A percentile compares a stretch with the other conserved stretches of the same genome.
These are phyloP conservation scores for Candida arabinofermentans DNA, from an alignment of 805 yeast genomes.

Conservation along the genomic window DNA sequence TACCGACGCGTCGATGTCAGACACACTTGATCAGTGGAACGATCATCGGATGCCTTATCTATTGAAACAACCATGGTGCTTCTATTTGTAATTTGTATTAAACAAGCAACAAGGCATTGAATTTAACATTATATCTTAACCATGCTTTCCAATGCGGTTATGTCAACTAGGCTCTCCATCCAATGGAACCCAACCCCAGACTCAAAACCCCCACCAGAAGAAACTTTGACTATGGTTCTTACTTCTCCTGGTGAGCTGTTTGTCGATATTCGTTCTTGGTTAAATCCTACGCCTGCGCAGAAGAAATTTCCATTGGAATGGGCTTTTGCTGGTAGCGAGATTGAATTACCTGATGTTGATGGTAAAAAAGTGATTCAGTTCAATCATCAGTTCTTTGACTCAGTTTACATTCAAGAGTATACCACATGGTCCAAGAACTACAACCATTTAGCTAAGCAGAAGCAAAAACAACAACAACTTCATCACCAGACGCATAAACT, in stretches of 20 bases:
- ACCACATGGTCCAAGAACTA: not conserved
- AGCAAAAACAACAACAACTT: not conserved
- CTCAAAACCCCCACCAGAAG: constrained; percentile 32
- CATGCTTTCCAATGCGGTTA: not conserved
- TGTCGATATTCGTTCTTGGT: constrained; percentile 35
- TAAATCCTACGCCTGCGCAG: constrained; percentile 18
- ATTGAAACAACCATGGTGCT: too few species aligned
- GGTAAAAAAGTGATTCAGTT: constrained; percentile 36
- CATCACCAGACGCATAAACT: not conserved
- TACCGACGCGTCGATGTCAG: too few species aligned
- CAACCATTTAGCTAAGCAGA: not conserved
- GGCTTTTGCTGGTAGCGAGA: constrained; percentile 52
- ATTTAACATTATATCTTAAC: not conserved
- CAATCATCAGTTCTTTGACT: constrained; percentile 39
- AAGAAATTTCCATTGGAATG: constrained; percentile 48
- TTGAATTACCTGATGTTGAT: constrained; percentile 21
- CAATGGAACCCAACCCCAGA: constrained; percentile 44
- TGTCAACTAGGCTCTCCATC: constrained; percentile 45
- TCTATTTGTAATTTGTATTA: too few species aligned
- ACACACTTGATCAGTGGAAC: too few species aligned
- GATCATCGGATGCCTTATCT: too few species aligned
- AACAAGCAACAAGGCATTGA: not conserved
- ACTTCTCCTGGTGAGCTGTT: constrained; percentile 41
- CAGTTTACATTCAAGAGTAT: constrained; percentile 31
- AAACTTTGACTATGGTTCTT: constrained; percentile 45